A percentile compares a stretch with the other conserved stretches of the same genome.
These are phyloP conservation scores for Limnanthes douglasii DNA, from an alignment of 345 rosid species.

Conservation along the genomic window DNA sequence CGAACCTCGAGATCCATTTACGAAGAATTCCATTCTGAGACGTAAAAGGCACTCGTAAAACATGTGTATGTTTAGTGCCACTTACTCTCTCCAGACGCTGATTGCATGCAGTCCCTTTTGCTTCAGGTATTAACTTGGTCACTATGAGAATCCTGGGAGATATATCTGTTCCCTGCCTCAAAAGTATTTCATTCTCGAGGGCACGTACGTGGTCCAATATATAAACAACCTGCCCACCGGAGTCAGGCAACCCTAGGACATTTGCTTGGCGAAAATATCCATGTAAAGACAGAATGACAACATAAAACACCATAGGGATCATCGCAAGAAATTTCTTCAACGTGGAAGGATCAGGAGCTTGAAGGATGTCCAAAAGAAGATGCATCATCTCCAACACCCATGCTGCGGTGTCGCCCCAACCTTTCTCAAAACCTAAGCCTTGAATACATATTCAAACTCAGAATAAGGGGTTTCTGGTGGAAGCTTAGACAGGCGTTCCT, in stretches of 20 bases:
- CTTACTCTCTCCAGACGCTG: slow-evolving; percentile 88
- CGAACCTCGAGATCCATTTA: slow-evolving; percentile 96
- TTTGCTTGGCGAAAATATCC: slow-evolving; percentile 99
- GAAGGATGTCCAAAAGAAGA: slow-evolving; percentile 85
- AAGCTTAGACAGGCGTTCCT: slow-evolving; percentile 68
- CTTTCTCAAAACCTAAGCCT: slow-evolving; percentile 97
- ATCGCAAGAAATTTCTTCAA: slow-evolving; percentile 92
- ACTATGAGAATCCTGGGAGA: slow-evolving; percentile 83
- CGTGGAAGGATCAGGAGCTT: slow-evolving; percentile 91
- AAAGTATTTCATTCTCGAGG: slow-evolving; percentile 76
- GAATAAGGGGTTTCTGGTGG: slow-evolving; percentile 48
- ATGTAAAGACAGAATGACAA: slow-evolving; percentile 89
- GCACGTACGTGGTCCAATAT: slow-evolving; percentile 99
- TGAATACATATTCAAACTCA: slow-evolving; percentile 77
- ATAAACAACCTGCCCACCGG: slow-evolving; percentile 98
- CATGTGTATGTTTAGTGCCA: slow-evolving; percentile 75
- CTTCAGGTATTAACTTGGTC: slow-evolving; percentile 83
- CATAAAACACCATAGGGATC: slow-evolving; percentile 88
- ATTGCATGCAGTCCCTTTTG: slow-evolving; percentile 94
- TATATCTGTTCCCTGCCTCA: slow-evolving; percentile 73
- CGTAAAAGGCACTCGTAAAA: slow-evolving; percentile 85
- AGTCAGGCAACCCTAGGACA: slow-evolving; percentile 96
- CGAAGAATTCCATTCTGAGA: slow-evolving; percentile 80
- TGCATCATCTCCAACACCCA: slow-evolving; percentile 66
- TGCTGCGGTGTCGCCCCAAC: slow-evolving; percentile 94